Base-by-base conservation (phyloP, 805 yeast genomes). In the Maudiozyma saulgeensis region DNA sequence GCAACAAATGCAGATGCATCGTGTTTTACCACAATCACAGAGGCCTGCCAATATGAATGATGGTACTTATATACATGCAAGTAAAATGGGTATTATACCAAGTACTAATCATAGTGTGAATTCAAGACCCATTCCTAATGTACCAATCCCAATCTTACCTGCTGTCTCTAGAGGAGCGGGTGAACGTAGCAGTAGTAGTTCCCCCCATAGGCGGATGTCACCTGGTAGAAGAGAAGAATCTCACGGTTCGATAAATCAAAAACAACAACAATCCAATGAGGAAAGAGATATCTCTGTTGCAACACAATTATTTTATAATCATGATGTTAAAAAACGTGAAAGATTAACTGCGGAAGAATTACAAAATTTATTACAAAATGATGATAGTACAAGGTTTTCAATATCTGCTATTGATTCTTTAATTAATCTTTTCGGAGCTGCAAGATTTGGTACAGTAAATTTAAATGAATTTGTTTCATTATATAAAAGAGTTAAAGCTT, bases 391-490 rank as follows among this genome's bases (percentile, higher is more conserved):
- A 0, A 60, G 62, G 41, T 67, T 67, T 40, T 61, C 64, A 50
- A 56, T 58, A 5, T 62, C 68, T n/a, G 53, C 69, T 6, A 58
- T 66, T n/a, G 69, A 65, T 43, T 56, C 70, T 1, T 53, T 67
- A 42, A 62, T 67, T 41, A 63, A 65, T 48, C 42, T 66, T 16
- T 67, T 67, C 47, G 70, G 70, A 16, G 68, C 64, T 11, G 53
- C 68, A 3, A 50, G 69, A 43, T 64, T 63, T 50, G 69, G 69
- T 16, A 63, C 68, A 0, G 55, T 67, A 6, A 66, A 63, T 48
- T 58, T 57, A 43, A 52, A 51, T 9, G 70, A 67, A 46, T 67
- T 67, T 44, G 52, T 62, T 12, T 62, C 68, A 7, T 54, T 67
- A 38, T 67, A 66, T 47, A 64, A 61, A 44, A 53, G 64, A 41